phyloP scores from a whole-genome alignment of 2,329 filamentous ascomycete genomes.

The Phyllosticta citrichinensis region DNA sequence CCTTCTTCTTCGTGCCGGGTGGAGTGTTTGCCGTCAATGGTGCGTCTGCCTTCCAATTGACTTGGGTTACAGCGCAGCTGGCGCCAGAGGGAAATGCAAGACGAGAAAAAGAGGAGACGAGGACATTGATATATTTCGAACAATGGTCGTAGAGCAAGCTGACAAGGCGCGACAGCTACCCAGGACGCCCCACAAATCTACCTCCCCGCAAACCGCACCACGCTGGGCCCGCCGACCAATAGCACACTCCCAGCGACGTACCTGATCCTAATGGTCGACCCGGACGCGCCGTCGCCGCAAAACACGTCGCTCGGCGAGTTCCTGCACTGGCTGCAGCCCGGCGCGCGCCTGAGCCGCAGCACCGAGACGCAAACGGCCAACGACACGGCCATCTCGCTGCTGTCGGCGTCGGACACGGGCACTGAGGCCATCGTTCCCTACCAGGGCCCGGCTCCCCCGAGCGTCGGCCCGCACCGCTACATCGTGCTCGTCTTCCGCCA shows the following conservation, averaged over 20 bases:
- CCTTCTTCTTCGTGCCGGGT: constrained; percentile 3
- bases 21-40: constrained; percentile 3
- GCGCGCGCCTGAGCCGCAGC: constrained; percentile 1
- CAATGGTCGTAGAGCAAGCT: not conserved
- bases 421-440: constrained; percentile 5
- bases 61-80: no score
- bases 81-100: not conserved
- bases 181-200: constrained; percentile 1
- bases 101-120: not conserved
- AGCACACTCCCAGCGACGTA: not conserved
- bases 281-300: constrained; percentile 10
- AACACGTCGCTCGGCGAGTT: constrained; percentile 1
- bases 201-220: constrained; percentile 4
- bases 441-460: constrained; percentile 2
- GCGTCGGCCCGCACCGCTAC: constrained; percentile 10
- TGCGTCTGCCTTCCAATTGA: not conserved
- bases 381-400: constrained; percentile 1
- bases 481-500: constrained; percentile 10
- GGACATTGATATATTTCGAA: not conserved
- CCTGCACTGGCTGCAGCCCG: constrained; percentile 11
- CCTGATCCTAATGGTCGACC: constrained; percentile 11
- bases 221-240: not conserved
- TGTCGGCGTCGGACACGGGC: not conserved
- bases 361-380: not conserved
- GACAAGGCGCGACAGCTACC: not conserved